Evolutionary conservation across 164 flowering plant genomes (phyloP).

Genomic region (Chimonanthus salicifolius): DNA sequence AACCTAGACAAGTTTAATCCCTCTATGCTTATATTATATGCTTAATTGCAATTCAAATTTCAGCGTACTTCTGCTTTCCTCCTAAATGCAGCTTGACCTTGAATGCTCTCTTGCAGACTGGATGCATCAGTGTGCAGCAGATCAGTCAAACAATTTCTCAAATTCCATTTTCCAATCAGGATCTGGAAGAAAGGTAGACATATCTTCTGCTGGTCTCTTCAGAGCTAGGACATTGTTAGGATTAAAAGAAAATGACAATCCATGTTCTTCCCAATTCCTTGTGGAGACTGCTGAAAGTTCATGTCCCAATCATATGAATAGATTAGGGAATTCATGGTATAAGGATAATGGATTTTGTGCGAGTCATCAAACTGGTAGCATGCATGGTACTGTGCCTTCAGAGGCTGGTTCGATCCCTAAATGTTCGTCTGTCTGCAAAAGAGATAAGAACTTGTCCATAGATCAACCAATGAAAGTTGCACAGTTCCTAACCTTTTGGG

Average conservation of each 20-base stretch:
- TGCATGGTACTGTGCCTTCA: neutral
- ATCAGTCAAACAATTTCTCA: slow-evolving; percentile 16
- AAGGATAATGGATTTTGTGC: slow-evolving; percentile 11
- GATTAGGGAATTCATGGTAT: slow-evolving; percentile 18
- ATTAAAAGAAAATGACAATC: slow-evolving; percentile 35
- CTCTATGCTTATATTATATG: neutral
- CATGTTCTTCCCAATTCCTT: slow-evolving; percentile 13
- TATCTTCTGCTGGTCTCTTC: slow-evolving; percentile 62
- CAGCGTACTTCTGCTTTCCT: neutral
- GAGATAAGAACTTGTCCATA: slow-evolving; percentile 13
- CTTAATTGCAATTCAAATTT: neutral
- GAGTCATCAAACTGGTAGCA: neutral
- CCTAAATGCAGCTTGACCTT: neutral
- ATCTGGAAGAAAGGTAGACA: slow-evolving; percentile 52
- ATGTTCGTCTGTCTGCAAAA: slow-evolving; percentile 9
- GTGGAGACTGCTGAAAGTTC: slow-evolving; percentile 9
- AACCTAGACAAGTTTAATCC: neutral
- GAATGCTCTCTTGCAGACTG: slow-evolving; percentile 27
- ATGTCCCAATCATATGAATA: slow-evolving; percentile 7
- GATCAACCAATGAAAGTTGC: slow-evolving; percentile 16
- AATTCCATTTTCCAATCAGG: slow-evolving; percentile 55
- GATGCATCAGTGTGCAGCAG: slow-evolving; percentile 4
- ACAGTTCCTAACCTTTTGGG: slow-evolving; percentile 17
- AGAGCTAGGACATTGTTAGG: slow-evolving; percentile 74
- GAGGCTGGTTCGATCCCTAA: slow-evolving; percentile 15